These are phyloP conservation scores for Candida anutae DNA, from an alignment of 1,139 yeast genomes.

Conservation along the genomic window DNA sequence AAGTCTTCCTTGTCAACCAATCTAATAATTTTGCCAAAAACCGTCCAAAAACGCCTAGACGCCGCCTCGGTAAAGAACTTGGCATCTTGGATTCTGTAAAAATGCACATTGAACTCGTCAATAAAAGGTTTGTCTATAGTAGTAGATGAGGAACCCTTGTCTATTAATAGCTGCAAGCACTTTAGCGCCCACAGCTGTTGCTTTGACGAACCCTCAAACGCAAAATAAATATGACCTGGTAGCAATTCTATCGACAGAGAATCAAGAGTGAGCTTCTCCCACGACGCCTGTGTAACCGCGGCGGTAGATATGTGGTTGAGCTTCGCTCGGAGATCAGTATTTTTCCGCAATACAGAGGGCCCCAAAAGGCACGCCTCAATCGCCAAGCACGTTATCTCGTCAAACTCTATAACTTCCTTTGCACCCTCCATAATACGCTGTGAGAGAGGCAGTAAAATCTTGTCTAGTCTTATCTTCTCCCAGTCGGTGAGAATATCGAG, in stretches of 20 bases:
- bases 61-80: conserved; percentile 32
- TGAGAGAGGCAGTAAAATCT: conserved; percentile 14
- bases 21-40: conserved; percentile 31
- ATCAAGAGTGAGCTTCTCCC: not conserved
- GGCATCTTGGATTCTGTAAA: conserved; percentile 48
- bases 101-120: conserved; percentile 48
- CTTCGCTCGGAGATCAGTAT: conserved; percentile 17
- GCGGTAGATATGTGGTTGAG: conserved; percentile 2
- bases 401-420: not conserved
- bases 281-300: not conserved
- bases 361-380: conserved; percentile 39
- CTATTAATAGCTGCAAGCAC: conserved; percentile 3
- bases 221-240: conserved; percentile 45
- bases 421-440: not conserved
- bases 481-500: conserved; percentile 43
- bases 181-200: conserved; percentile 40
- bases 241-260: conserved; percentile 10
- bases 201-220: conserved; percentile 43
- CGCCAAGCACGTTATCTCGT: not conserved
- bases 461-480: conserved; percentile 29
- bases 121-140: conserved; percentile 28
- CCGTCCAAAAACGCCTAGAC: conserved; percentile 49
- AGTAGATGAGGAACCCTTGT: conserved; percentile 2
- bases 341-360: conserved; percentile 40
- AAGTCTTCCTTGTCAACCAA: conserved; percentile 34